Evolutionary conservation across 257 asterid genomes (phyloP), one percentile per base, ranked within the genome.

Genomic region (Solanum tarijense): DNA sequence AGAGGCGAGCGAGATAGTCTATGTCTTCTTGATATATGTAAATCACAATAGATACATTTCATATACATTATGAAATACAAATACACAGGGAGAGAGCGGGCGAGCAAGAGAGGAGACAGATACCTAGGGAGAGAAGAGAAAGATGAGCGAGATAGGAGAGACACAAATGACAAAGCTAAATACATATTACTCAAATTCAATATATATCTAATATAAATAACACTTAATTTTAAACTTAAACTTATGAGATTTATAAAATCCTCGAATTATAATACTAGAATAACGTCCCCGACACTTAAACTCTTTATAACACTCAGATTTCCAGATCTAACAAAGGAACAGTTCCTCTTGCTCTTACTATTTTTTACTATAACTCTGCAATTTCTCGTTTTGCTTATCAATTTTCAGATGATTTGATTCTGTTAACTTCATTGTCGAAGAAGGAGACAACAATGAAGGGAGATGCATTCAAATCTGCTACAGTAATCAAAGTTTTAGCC

Each of bases 401-500:
- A 36, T n/a, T 21, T 36, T 6, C 13, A 36, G 55, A 38, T 36
- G 32, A 38, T 75, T 75, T 75, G 32, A 13, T n/a, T 38, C 32
- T 21, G 21, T 38, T 38, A 38, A 12, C 32, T 21, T 36, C 18
- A 5, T 18, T 13, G 69, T 12, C 25, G 12, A 4, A 36, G 48
- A 23, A 60, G 27, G 68, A 84, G 13, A 36, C 23, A 43, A 27
- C 75, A 10, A 93, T 92, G 94, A 93, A 92, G 90, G 95, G 84
- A 87, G 91, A 92, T 90, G 90, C 90, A 58, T 90, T 89, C 89
- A 95, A 95, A 92, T 90, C 96, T 71, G 35, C 93, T 18, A 89
- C 91, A 21, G 86, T 92, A 6, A 23, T 93, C 85, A 94, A 91
- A 91, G 78, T 93, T 78, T 71, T 94, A 1, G 94, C 91, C 7